Conservation (phyloP, 768 basidiomycete genomes). For the Mycena leptocephala region DNA sequence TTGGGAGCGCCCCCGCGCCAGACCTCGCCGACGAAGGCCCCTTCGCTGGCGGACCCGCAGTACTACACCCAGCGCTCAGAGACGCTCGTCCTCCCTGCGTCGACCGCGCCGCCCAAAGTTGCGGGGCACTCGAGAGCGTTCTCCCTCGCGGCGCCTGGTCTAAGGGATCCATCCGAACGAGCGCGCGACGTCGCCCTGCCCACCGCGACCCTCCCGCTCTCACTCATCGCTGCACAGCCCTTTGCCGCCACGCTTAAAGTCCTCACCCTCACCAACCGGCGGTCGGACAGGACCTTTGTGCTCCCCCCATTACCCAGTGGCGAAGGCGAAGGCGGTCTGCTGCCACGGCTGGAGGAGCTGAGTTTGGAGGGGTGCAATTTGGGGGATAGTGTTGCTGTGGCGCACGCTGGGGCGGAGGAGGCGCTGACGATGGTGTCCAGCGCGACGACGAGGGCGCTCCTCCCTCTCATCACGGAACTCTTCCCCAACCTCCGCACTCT, state of each 20-base stretch:
- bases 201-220: constrained; percentile 78
- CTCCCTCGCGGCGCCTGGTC: constrained; percentile 59
- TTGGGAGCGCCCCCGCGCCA: constrained; percentile 39
- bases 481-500: constrained; percentile 82
- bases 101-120: constrained; percentile 67
- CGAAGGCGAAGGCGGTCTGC: constrained; percentile 58
- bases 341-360: constrained; percentile 84
- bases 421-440: constrained; percentile 54
- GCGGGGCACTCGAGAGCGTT: constrained; percentile 74
- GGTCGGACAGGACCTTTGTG: constrained; percentile 75
- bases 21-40: constrained; percentile 45
- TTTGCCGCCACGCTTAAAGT: constrained; percentile 73
- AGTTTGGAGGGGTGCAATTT: constrained; percentile 83
- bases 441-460: constrained; percentile 62
- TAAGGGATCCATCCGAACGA: constrained; percentile 3
- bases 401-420: constrained; percentile 50
- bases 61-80: constrained; percentile 72
- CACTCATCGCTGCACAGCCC: constrained; percentile 70
- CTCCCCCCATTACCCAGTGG: constrained; percentile 60
- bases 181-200: constrained; percentile 70
- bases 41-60: constrained; percentile 67
- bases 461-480: constrained; percentile 73
- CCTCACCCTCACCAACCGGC: constrained; percentile 75
- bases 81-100: constrained; percentile 78
- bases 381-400: constrained; percentile 69